These are phyloP conservation scores for Dactylorhiza incarnata DNA, from an alignment of 106 monocot genomes.

Conservation along the genomic window DNA sequence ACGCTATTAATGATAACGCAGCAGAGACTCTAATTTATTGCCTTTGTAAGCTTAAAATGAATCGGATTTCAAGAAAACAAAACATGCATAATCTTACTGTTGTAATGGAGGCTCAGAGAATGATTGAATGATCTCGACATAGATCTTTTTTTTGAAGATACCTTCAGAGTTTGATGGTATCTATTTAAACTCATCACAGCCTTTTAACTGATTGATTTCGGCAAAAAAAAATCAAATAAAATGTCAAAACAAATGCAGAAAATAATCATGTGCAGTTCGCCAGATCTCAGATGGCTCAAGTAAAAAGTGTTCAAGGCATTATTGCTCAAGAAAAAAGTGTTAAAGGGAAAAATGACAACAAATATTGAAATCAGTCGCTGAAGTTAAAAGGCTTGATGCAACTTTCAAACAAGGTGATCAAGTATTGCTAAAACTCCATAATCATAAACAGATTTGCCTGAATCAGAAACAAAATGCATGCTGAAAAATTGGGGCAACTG, in stretches of 20 bases:
- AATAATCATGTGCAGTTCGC: neutral
- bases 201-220: neutral
- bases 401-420: too few relatives aligned
- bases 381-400: too few relatives aligned
- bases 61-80: neutral
- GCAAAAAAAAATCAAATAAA: too few relatives aligned
- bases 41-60: neutral
- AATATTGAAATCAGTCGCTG: too few relatives aligned
- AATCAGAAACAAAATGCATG: too few relatives aligned
- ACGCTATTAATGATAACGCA: neutral
- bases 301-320: too few relatives aligned
- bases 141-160: neutral
- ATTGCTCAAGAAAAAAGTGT: too few relatives aligned
- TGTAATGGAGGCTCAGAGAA: neutral
- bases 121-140: slow-evolving; percentile 3
- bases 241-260: neutral
- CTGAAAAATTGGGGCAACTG: too few relatives aligned
- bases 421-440: too few relatives aligned
- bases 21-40: slow-evolving; percentile 6
- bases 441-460: too few relatives aligned
- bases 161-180: slow-evolving; percentile 9
- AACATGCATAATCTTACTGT: neutral
- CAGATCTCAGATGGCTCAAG: too few relatives aligned
- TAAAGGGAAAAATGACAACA: too few relatives aligned
- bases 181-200: slow-evolving; percentile 1